Evolutionary conservation across 495 filamentous ascomycete genomes (phyloP), one percentile per base, ranked within the genome.

Genomic region (Choiromyces venosus): DNA sequence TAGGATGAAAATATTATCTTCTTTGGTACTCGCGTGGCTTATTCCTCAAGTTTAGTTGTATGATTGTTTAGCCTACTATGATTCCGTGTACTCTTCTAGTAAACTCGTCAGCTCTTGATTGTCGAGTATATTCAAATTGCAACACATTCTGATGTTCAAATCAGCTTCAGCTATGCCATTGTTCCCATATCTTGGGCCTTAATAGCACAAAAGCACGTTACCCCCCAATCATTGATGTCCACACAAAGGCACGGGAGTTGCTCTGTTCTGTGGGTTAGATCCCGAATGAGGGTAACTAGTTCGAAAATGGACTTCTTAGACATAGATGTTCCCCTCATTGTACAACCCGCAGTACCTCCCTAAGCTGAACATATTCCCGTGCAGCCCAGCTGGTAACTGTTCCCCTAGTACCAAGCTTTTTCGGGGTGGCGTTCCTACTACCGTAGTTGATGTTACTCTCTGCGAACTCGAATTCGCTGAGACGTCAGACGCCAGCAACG

Each of bases 401-500:
- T 44, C 72, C 46, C 56, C 37, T 38, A 38, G 61, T 73, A 77
- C 75, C 75, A 77, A 77, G 74, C 69, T 77, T 77, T 76, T 71
- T 69, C 44, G 52, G 74, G 71, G 74, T 77, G 75, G 75, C 75
- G 75, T 70, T 77, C 56, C 36, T 64, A 33, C 65, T 44, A 42
- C 37, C 42, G 42, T 42, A 1, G 33, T 38, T 69, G 29, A 33
- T 66, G 44, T 35, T 39, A 33, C n/a, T 33, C 12, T 61, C 33
- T n/a, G n/a, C 67, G 67, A 72, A 68, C 66, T 68, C 29, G 71
- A 70, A 76, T 74, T 77, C 69, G 75, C 75, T 77, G 75, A 77
- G 75, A 61, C 69, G 75, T 70, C 75, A 72, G 70, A 70, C 65
- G 66, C 71, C 52, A 67, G 52, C 40, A 71, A 37, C 46, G 19